A percentile compares a stretch with the other conserved stretches of the same genome.
Conservation (phyloP, 78 protist genomes). For the Dictyostelium purpureum region DNA sequence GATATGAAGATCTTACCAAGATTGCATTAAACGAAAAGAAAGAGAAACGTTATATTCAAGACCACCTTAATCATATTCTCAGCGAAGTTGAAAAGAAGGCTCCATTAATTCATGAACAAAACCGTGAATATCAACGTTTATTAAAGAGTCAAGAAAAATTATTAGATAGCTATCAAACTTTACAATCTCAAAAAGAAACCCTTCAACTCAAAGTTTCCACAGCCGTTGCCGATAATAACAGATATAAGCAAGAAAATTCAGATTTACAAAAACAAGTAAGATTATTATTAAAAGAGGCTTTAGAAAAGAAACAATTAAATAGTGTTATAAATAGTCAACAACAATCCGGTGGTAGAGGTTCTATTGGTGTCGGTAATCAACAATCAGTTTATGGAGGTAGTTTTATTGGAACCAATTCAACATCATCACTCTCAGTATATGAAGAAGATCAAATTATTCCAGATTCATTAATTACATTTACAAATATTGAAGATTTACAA, state of each 20-base stretch:
- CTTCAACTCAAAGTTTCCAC: background rate
- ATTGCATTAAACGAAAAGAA: constrained; percentile 42
- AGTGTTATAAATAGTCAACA: too few relatives aligned
- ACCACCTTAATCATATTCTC: constrained; percentile 25
- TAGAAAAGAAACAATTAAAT: background rate
- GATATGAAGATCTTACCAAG: constrained; percentile 71
- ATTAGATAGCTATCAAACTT: constrained; percentile 14
- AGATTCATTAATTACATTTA: constrained; percentile 44
- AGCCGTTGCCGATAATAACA: background rate
- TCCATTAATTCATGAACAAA: constrained; percentile 55
- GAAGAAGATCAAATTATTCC: constrained; percentile 51
- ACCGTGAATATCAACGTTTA: constrained; percentile 49
- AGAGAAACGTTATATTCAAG: constrained; percentile 62
- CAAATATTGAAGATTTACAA: constrained; percentile 60
- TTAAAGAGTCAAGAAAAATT: constrained; percentile 71
- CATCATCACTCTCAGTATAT: background rate
- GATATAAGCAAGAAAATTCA: background rate
- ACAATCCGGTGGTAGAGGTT: background rate
- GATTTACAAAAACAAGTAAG: constrained; percentile 65
- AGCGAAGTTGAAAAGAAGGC: constrained; percentile 75
- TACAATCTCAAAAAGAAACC: constrained; percentile 65
- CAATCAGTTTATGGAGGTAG: background rate
- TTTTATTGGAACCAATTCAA: background rate
- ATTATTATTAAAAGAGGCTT: constrained; percentile 37
- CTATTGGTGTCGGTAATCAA: background rate